These are phyloP conservation scores for Fagopyrum tataricum DNA, from an alignment of 148 eudicot genomes.

Conservation along the genomic window DNA sequence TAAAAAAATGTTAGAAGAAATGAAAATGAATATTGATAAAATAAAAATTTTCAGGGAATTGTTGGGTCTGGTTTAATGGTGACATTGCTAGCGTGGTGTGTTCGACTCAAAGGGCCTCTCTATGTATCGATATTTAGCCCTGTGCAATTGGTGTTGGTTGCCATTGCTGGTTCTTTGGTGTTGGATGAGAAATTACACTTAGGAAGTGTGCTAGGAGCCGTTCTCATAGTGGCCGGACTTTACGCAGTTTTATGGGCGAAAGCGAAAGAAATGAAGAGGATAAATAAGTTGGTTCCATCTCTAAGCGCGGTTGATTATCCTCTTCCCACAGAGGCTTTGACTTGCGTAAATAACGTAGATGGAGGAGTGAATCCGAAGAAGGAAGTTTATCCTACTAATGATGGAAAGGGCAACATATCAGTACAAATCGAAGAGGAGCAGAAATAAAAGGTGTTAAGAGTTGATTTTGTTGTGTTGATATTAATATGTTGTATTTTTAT, in stretches of 20 bases:
- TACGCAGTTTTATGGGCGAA: constrained; percentile 57
- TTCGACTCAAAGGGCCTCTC: constrained; percentile 49
- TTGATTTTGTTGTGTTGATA: too few species aligned
- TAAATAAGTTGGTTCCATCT: constrained; percentile 21
- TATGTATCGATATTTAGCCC: constrained; percentile 58
- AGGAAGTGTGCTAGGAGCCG: constrained; percentile 54
- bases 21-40: neutral
- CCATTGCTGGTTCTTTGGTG: constrained; percentile 33
- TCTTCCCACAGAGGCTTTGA: too few species aligned
- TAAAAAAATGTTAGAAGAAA: too few species aligned
- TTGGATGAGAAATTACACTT: constrained; percentile 43
- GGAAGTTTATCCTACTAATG: too few species aligned
- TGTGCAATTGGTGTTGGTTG: constrained; percentile 39
- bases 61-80: constrained; percentile 36
- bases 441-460: too few species aligned
- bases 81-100: constrained; percentile 29
- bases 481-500: too few species aligned
- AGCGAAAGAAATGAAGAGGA: constrained; percentile 36
- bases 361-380: too few species aligned
- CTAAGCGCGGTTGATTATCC: too few species aligned
- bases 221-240: constrained; percentile 38
- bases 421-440: too few species aligned
- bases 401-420: too few species aligned
- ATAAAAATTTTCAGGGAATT: constrained; percentile 27
- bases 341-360: too few species aligned